phyloP scores from a whole-genome alignment of 1,139 yeast species.

The Lodderomyces beijingensis region DNA sequence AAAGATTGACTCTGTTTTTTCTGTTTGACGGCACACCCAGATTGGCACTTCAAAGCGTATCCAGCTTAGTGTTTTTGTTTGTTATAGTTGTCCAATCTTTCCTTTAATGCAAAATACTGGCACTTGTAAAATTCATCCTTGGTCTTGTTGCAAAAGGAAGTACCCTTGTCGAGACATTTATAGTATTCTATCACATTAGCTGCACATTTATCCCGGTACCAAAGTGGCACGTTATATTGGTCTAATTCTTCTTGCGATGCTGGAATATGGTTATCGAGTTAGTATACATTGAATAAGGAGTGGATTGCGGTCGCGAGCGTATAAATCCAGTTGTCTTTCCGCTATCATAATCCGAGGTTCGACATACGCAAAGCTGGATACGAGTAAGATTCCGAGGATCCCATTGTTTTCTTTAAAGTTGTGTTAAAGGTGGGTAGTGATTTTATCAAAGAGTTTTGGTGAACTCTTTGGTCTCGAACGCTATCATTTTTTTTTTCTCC shows the following conservation, averaged over 20 bases:
- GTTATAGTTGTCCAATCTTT: constrained; percentile 33
- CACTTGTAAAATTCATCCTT: constrained; percentile 48
- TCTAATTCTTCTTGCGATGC: constrained; percentile 39
- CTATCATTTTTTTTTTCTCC: too few species aligned
- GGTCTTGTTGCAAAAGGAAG: constrained; percentile 37
- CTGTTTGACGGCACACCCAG: too few species aligned
- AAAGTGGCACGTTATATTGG: constrained; percentile 41
- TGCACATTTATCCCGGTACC: constrained; percentile 47
- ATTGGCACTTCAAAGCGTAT: too few species aligned
- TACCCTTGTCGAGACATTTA: constrained; percentile 45
- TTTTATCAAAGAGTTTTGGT: too few species aligned
- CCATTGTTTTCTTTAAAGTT: constrained; percentile 3
- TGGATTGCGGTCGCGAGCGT: too few species aligned
- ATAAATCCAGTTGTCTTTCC: too few species aligned
- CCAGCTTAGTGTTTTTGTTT: constrained; percentile 10
- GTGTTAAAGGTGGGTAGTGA: too few species aligned
- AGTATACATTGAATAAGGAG: constrained; percentile 1
- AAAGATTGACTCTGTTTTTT: too few species aligned
- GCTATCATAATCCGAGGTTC: neutral
- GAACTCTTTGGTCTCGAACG: too few species aligned
- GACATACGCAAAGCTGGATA: constrained; percentile 26
- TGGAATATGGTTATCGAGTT: constrained; percentile 10
- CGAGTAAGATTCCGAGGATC: constrained; percentile 16
- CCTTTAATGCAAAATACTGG: constrained; percentile 42
- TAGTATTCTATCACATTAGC: constrained; percentile 43